Evolutionary conservation across 768 basidiomycete species (phyloP), one percentile per base, ranked within the genome.

Genomic region (Lentinula guzmanii): DNA sequence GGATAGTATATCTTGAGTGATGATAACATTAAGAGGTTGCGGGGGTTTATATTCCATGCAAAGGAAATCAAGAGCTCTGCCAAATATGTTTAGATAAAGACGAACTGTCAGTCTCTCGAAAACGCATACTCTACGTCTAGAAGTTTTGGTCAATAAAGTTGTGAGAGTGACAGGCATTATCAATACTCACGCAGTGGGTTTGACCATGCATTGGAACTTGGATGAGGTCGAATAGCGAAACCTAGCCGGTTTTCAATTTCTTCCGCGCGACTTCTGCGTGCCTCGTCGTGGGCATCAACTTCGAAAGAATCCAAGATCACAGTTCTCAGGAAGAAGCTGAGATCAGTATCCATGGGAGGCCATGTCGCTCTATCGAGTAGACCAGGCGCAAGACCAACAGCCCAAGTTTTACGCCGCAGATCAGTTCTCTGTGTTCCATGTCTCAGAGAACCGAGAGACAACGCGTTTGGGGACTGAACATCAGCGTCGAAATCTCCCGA

Each of bases 31-130:
- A 42, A 96, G 75, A 0, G 92, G 84, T n/a, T 79, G 79, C 1
- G 93, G 91, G n/a, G 91, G 87, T 66, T 89, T 89, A 71, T 96
- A 96, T 65, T 93, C 86, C 77, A 96, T 86, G 68, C 91, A 92
- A 13, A 96, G 74, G 69, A 95, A 96, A 70, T 95, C 94, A 46
- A 96, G 71, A 6, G 94, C 93, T 70, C 91, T 92, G 65, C 5
- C 34, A 53, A 16, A 64, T 33, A 54, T 52, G 52, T 63, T 24
- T 34, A 50, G 48, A 21, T 42, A 11, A 9, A 35, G 9, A 34
- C n/a, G 34, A 33, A 34, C 15, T 5, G 13, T 33, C 15, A 33
- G 11, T 16, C 2, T 9, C 41, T 15, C 33, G 16, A n/a, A 31
- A 3, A 51, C 31, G 68, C 71, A 66, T 66, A 75, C 73, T 76